Base-by-base conservation (phyloP, 139 green algal species). In the Micractinium conductrix region DNA sequence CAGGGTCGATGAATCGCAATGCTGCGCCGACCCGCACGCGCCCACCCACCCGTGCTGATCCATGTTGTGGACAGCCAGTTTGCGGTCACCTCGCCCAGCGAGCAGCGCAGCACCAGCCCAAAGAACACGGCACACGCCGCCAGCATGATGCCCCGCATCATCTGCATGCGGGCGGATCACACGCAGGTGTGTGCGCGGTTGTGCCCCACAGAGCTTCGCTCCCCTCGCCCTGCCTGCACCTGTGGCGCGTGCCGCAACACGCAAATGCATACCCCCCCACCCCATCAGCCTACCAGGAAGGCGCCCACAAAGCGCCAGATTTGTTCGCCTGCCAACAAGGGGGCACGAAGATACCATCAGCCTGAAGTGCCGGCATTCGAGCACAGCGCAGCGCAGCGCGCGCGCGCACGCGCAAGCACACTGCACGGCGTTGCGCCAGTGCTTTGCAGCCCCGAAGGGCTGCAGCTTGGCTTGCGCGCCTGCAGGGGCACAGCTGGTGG, bases 221-320 rank as follows among this genome's bases (percentile, higher is more conserved):
- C 84, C 22, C 28, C 79, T 73, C 33, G 6, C 8, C 16, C 65
- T 30, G n/a, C n/a, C n/a, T n/a, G n/a, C n/a, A n/a, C n/a, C n/a
- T n/a, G n/a, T n/a, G n/a, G n/a, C n/a, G n/a, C n/a, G n/a, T n/a
- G n/a, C n/a, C n/a, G n/a, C n/a, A n/a, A n/a, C n/a, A n/a, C n/a
- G n/a, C n/a, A n/a, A n/a, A n/a, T n/a, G n/a, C n/a, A n/a, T n/a
- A n/a, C n/a, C n/a, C n/a, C n/a, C n/a, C n/a, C n/a, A n/a, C n/a
- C n/a, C n/a, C n/a, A n/a, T n/a, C n/a, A n/a, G 30, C 63, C 37
- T 42, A 90, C 44, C 48, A 90, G 72, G 68, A 90, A 90, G 0
- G 74, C 86, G 30, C 86, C 85, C n/a, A 90, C 81, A 79, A 90
- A 90, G 48, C 73, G 79, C 86, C 86, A 90, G 37, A 89, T 80